These are phyloP conservation scores for Pleurotus ostreatus DNA, from an alignment of 768 basidiomycete species.

Conservation along the genomic window DNA sequence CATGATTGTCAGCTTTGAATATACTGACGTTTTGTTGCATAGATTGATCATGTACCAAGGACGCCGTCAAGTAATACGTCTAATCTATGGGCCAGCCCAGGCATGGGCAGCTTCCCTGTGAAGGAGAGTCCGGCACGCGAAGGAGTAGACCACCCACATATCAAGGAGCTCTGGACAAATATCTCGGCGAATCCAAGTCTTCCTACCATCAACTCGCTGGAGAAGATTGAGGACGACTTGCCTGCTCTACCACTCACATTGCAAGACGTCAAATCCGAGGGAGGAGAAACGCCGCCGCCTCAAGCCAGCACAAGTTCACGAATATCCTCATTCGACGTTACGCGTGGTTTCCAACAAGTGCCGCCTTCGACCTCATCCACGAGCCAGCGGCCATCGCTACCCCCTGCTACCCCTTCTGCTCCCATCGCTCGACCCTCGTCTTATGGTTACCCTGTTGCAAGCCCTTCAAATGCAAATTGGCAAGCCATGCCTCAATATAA, in stretches of 20 bases:
- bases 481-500: constrained; percentile 39
- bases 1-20: no score
- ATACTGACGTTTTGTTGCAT: constrained; percentile 11
- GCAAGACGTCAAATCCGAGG: constrained; percentile 85
- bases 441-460: constrained; percentile 37
- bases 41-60: constrained; percentile 41
- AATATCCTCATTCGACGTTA: constrained; percentile 80
- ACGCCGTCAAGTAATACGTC: constrained; percentile 35
- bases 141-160: constrained; percentile 72
- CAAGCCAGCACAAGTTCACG: constrained; percentile 53
- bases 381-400: constrained; percentile 48
- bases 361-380: constrained; percentile 52
- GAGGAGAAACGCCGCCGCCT: constrained; percentile 76
- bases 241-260: constrained; percentile 75
- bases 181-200: constrained; percentile 65
- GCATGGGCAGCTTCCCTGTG: constrained; percentile 43
- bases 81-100: constrained; percentile 50
- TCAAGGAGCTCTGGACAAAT: constrained; percentile 84
- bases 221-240: constrained; percentile 81
- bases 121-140: constrained; percentile 69
- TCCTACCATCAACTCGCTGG: constrained; percentile 73
- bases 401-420: constrained; percentile 38
- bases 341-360: constrained; percentile 84
- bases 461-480: constrained; percentile 40
- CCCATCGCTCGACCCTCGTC: constrained; percentile 41